Conservation (phyloP, 331 rosid genomes). For the Cucumis variabilis region DNA sequence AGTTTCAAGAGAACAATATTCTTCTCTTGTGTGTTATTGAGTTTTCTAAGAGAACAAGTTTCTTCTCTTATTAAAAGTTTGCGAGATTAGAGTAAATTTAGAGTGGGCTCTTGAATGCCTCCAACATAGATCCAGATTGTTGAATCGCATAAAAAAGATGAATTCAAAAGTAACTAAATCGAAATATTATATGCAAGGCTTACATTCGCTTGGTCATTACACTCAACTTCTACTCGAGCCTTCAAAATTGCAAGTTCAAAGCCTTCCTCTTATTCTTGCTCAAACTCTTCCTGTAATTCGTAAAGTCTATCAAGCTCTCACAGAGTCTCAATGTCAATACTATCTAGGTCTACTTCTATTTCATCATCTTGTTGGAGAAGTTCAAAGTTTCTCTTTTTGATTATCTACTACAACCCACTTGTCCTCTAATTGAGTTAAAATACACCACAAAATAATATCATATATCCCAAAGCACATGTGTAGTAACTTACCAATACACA, state of each 20-base stretch:
- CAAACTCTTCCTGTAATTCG: conserved; percentile 90
- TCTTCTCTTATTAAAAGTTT: no score
- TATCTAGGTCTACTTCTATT: conserved; percentile 96
- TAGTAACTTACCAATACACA: not conserved
- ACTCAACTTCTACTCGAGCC: conserved; percentile 61
- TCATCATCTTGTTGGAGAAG: conserved; percentile 86
- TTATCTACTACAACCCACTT: conserved; percentile 44
- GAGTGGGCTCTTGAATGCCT: no score
- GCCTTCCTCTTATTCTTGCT: conserved; percentile 92
- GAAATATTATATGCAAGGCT: conserved; percentile 20
- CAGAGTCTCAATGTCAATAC: conserved; percentile 86
- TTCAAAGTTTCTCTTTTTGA: conserved; percentile 72
- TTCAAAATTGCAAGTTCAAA: conserved; percentile 64
- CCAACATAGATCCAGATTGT: not conserved
- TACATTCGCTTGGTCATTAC: conserved; percentile 59
- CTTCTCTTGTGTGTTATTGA: no score
- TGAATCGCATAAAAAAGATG: not conserved
- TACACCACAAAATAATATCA: not conserved
- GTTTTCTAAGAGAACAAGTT: no score
- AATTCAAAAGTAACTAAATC: not conserved
- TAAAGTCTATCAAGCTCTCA: conserved; percentile 97
- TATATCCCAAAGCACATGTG: not conserved
- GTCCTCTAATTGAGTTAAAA: not conserved
- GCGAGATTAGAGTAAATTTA: no score
- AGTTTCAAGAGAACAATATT: no score